Base-by-base conservation (phyloP, 164 flowering plant genomes). In the Cinnamomum chago region DNA sequence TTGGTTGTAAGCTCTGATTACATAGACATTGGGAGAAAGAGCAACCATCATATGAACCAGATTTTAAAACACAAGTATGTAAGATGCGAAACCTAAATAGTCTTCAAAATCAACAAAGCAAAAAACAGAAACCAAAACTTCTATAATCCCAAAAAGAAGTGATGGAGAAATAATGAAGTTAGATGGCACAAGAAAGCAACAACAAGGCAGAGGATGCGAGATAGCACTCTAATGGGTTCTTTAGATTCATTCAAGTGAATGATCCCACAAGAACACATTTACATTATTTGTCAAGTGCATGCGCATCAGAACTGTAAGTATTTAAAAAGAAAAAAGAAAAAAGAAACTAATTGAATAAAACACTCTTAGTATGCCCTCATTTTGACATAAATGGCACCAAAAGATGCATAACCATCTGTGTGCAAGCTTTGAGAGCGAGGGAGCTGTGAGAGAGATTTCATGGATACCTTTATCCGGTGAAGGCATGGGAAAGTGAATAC, bases 401-500 rank as follows among this genome's bases (percentile, higher is more conserved):
- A 52, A 52, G 14, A 17, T 13, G 6, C 58, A 52, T 30, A 30
- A 30, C 35, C 35, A 30, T 30, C 14, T 52, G 58, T 52, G 58
- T 52, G 58, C 58, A 52, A 14, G 58, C 5, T 30, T 30, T 52
- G 35, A 30, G 35, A 5, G 35, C 0, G 35, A 30, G 35, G 5
- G 58, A 17, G 14, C 14, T 52, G 20, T 15, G 18, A 52, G 58
- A 52, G 58, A 17, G 58, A 17, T 52, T 52, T 52, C 18, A 52
- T 9, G 14, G 58, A 52, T 13, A 92, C 99, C 99, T 87, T 88
- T 92, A 76, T 93, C 97, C n/a, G 92, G 94, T 30, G 97, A 90
- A 75, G 99, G 99, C 99, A 95, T 95, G 1, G 99, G 99, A 81
- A 93, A 95, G 81, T 95, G 99, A 85, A 95, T 86, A 77, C 99